These are phyloP conservation scores for Cymbopogon flexuosus DNA, from an alignment of 202 grass and related monocot genomes.

Conservation along the genomic window DNA sequence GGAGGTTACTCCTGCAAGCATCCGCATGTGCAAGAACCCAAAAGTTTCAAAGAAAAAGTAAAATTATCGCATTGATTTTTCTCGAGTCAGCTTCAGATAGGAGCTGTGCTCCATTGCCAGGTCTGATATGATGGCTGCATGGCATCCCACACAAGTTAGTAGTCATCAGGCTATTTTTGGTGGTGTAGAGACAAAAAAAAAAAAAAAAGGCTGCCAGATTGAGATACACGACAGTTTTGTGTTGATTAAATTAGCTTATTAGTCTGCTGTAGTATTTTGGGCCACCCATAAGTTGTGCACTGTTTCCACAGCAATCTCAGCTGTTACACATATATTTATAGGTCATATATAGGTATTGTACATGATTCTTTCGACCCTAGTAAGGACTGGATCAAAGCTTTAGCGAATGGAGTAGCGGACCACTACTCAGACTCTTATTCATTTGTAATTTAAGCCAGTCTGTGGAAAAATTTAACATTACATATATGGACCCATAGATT, in stretches of 20 bases:
- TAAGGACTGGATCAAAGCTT: background rate
- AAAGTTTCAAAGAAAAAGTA: conserved; percentile 64
- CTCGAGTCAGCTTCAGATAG: background rate
- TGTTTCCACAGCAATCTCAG: background rate
- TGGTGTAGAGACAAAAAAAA: background rate
- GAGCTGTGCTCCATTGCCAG: background rate
- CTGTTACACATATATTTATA: conserved; percentile 12
- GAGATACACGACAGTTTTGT: conserved; percentile 27
- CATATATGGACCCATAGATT: too few species aligned
- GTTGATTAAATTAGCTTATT: background rate
- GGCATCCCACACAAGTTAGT: background rate
- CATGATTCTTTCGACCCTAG: conserved; percentile 1
- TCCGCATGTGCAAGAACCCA: conserved; percentile 90
- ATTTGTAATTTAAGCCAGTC: background rate
- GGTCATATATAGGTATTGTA: background rate
- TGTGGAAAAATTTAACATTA: too few species aligned
- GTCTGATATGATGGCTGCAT: background rate
- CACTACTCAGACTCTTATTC: background rate
- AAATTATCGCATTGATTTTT: background rate
- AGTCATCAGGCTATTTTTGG: background rate
- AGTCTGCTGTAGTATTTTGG: background rate
- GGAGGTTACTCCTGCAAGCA: conserved; percentile 75
- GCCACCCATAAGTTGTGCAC: conserved; percentile 16
- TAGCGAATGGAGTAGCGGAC: background rate
- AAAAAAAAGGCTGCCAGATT: background rate